Percentiles rank a stretch among this genome's conserved stretches.
These are phyloP conservation scores for Vickermania ingenoplastis DNA, from an alignment of 208 protist genomes.

Conservation along the genomic window DNA sequence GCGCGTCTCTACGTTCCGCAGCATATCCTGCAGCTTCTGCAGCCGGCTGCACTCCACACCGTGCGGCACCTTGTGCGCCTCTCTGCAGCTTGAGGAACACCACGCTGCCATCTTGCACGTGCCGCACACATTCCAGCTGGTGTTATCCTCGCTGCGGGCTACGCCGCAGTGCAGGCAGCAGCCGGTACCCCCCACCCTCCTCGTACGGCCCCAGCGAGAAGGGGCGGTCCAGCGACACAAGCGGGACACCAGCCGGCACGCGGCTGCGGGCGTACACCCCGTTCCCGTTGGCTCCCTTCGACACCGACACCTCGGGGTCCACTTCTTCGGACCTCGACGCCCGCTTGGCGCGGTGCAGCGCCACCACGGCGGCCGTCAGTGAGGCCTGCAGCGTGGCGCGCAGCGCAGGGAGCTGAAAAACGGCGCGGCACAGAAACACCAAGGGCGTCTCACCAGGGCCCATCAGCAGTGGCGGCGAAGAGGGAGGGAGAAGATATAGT, in stretches of 20 bases:
- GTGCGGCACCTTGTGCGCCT: constrained; percentile 34
- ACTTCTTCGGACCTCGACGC: constrained; percentile 5
- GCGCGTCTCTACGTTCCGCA: constrained; percentile 15
- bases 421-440: constrained; percentile 61
- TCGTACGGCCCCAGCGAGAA: constrained; percentile 66
- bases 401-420: constrained; percentile 57
- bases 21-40: constrained; percentile 44
- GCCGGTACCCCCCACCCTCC: constrained; percentile 28
- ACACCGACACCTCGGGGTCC: constrained; percentile 1
- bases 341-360: constrained; percentile 1
- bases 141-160: background rate
- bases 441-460: constrained; percentile 18
- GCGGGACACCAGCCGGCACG: constrained; percentile 26
- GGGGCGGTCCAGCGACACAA: constrained; percentile 29
- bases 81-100: constrained; percentile 44
- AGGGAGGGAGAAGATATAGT: constrained; percentile 20
- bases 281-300: constrained; percentile 22
- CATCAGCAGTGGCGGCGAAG: constrained; percentile 6
- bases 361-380: constrained; percentile 4
- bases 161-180: constrained; percentile 8
- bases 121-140: too few species aligned
- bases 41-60: constrained; percentile 52
- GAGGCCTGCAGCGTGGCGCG: constrained; percentile 5
- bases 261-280: constrained; percentile 28
- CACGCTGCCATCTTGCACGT: constrained; percentile 41